phyloP scores from a whole-genome alignment of 495 filamentous ascomycete genomes.

The Aspergillus saccharolyticus region DNA sequence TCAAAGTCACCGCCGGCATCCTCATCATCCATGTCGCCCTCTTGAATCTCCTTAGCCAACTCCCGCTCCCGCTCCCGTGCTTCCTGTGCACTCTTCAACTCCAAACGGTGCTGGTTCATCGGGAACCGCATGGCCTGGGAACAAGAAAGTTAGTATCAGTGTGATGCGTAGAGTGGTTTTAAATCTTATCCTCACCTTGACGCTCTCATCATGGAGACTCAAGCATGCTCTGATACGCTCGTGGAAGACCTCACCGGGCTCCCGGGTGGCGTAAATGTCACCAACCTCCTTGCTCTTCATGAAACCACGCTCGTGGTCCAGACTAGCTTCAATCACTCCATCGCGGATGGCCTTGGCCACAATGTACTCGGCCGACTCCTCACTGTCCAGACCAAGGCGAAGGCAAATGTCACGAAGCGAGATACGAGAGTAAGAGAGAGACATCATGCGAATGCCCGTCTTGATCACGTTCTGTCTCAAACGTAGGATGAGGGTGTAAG shows the following conservation, averaged over 20 bases:
- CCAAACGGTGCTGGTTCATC: slow-evolving; percentile 97
- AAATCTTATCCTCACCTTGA: slow-evolving; percentile 64
- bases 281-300: slow-evolving; percentile 98
- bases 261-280: slow-evolving; percentile 91
- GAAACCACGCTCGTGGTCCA: slow-evolving; percentile 91
- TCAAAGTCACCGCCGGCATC: slow-evolving; percentile 97
- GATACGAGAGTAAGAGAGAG: slow-evolving; percentile 92
- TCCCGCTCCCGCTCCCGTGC: slow-evolving; percentile 93
- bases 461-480: slow-evolving; percentile 98
- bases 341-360: slow-evolving; percentile 98
- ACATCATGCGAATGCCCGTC: slow-evolving; percentile 98
- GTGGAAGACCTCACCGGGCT: slow-evolving; percentile 95
- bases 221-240: slow-evolving; percentile 90
- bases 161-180: not conserved
- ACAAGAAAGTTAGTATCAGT: not conserved
- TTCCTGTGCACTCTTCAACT: slow-evolving; percentile 96
- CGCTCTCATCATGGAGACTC: slow-evolving; percentile 90
- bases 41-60: slow-evolving; percentile 97
- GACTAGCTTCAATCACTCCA: slow-evolving; percentile 91
- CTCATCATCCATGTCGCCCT: slow-evolving; percentile 95
- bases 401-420: slow-evolving; percentile 98
- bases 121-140: slow-evolving; percentile 92
- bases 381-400: slow-evolving; percentile 81
- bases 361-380: slow-evolving; percentile 97
- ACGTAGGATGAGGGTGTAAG: slow-evolving; percentile 90